phyloP scores from a whole-genome alignment of 192 early-diverging fungal genomes.

The Linderina pennispora region DNA sequence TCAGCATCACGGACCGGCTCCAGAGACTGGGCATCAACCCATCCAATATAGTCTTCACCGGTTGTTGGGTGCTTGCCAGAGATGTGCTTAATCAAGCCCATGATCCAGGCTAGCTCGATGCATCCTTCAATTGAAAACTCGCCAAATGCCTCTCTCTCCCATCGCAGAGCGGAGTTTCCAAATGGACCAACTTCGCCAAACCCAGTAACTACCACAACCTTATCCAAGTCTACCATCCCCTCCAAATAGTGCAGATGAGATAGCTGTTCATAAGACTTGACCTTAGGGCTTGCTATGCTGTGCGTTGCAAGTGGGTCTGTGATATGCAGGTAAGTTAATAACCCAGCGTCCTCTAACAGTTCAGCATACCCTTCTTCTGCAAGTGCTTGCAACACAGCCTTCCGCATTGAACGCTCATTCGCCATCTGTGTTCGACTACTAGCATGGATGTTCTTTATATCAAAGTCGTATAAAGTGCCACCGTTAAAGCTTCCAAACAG shows the following conservation, averaged over 20 bases:
- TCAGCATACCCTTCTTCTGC: too few relatives aligned
- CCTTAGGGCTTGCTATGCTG: too few relatives aligned
- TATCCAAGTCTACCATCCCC: conserved; percentile 82
- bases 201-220: conserved; percentile 84
- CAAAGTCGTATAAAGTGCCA: conserved; percentile 68
- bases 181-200: conserved; percentile 92
- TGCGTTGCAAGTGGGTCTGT: too few relatives aligned
- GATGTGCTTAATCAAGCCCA: conserved; percentile 88
- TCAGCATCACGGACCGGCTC: conserved; percentile 81
- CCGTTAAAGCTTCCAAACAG: conserved; percentile 86
- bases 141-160: conserved; percentile 92
- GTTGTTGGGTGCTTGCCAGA: conserved; percentile 69
- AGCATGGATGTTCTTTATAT: conserved; percentile 64
- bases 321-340: conserved; percentile 57
- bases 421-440: conserved; percentile 61
- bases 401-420: too few relatives aligned
- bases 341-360: too few relatives aligned
- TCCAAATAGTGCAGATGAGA: too few relatives aligned
- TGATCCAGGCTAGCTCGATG: conserved; percentile 97
- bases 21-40: conserved; percentile 80
- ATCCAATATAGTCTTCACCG: conserved; percentile 70
- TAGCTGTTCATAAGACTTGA: too few relatives aligned
- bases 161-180: conserved; percentile 85
- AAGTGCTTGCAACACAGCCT: too few relatives aligned
- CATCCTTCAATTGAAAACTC: conserved; percentile 51